These are phyloP conservation scores for Linum tenue DNA, from an alignment of 345 rosid genomes.

Conservation along the genomic window DNA sequence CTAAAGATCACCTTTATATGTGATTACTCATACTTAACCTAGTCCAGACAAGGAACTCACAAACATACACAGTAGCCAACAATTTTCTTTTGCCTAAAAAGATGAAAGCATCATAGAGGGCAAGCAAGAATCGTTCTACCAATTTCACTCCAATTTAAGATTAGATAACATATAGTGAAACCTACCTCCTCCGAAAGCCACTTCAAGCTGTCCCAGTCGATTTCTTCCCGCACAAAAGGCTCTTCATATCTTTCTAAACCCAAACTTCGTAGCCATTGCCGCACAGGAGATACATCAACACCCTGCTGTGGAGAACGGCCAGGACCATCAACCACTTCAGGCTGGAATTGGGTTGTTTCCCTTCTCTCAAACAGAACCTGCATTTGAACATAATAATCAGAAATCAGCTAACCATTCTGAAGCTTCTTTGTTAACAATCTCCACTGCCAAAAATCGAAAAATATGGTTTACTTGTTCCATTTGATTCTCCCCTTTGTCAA, in stretches of 20 bases:
- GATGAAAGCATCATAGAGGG: no score
- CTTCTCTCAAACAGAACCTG: conserved; percentile 31
- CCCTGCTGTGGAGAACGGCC: conserved; percentile 28
- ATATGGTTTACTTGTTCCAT: conserved; percentile 35
- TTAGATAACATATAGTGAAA: neutral
- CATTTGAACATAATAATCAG: conserved; percentile 11
- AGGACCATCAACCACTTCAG: conserved; percentile 29
- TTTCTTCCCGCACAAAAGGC: conserved; percentile 66
- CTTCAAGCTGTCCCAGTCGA: conserved; percentile 75
- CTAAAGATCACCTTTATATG: neutral
- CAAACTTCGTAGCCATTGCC: conserved; percentile 47
- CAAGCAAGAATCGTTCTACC: neutral
- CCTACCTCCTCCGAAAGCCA: conserved; percentile 85
- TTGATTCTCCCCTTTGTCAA: conserved; percentile 41
- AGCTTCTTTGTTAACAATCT: neutral
- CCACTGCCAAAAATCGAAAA: neutral
- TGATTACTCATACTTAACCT: neutral
- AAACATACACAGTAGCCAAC: neutral
- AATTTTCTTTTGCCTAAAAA: neutral
- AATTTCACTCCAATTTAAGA: neutral
- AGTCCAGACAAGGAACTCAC: neutral
- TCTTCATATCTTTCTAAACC: conserved; percentile 64
- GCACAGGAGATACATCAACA: conserved; percentile 53
- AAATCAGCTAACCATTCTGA: neutral
- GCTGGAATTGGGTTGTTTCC: conserved; percentile 16